Base-by-base conservation (phyloP, 768 basidiomycete species). In the Amanita thiersii region DNA sequence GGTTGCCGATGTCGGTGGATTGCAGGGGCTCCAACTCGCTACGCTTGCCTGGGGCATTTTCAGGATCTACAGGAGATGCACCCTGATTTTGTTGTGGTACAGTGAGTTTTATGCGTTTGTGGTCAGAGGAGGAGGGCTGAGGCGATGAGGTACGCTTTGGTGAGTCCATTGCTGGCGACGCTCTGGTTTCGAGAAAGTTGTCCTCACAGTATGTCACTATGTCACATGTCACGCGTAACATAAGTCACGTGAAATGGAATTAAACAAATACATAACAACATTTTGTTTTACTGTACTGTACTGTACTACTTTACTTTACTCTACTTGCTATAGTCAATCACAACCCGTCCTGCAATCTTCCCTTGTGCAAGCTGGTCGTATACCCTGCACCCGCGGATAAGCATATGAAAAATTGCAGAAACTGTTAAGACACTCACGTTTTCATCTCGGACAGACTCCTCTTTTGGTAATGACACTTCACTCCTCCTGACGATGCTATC, bases 11-110 rank as follows among this genome's bases (percentile, higher is more conserved):
- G 50, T 91, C 87, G 14, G 78, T 76, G 33, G 79, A 77, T 48
- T 77, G 72, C 45, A 92, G 70, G 36, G 90, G 90, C 52, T 91
- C 89, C 44, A 87, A 75, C 63, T 93, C 91, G 57, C 78, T 77
- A 50, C 88, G 85, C 64, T 92, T 93, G 50, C 91, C 91, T 0
- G 74, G 72, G 17, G 88, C 88, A 50, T 63, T 67, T 46, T 88
- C 80, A 17, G 81, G 80, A 63, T 92, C 87, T 10, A 89, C 83
- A 15, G 79, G 74, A 3, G 75, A 67, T 18, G 72, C 83, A n/a
- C 82, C 81, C 53, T 85, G 81, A 39, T 60, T 63, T 46, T 70
- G 70, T 40, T 68, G 66, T 9, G 69, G 63, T 5, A 73, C 72
- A 0, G 75, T 75, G 37, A 79, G 63, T 35, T 70, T 75, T 52